These are phyloP conservation scores for Tieghemiomyces parasiticus DNA, from an alignment of 192 early-diverging fungal species.

Conservation along the genomic window DNA sequence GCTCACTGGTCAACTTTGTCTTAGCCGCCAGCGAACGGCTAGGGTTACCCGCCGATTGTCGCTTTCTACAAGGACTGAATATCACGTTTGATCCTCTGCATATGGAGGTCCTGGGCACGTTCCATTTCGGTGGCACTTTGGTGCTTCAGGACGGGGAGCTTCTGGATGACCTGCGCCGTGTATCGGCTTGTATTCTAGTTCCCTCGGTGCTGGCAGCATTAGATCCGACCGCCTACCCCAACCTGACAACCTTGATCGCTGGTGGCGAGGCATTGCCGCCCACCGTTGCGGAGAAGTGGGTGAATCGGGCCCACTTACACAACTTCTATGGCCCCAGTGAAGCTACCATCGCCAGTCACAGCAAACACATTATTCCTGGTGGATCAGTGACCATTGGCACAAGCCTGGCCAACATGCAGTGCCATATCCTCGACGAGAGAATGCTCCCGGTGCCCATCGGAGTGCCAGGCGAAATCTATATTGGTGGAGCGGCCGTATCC, in stretches of 20 bases:
- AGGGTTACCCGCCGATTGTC: background rate
- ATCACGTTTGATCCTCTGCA: background rate
- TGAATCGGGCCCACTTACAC: background rate
- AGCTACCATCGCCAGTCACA: conserved; percentile 6
- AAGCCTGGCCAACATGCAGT: conserved; percentile 9
- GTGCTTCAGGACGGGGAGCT: background rate
- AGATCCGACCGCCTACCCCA: background rate
- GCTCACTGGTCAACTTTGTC: background rate
- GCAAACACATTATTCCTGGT: background rate
- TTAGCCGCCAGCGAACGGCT: background rate
- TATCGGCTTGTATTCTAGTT: too few species aligned
- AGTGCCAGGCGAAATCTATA: conserved; percentile 20
- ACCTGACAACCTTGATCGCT: background rate
- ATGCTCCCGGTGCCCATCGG: conserved; percentile 17
- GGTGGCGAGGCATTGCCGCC: background rate
- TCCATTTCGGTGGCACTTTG: background rate
- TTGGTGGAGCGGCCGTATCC: conserved; percentile 17
- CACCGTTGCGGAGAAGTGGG: background rate
- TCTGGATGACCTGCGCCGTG: background rate
- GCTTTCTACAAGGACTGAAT: background rate
- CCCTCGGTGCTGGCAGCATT: background rate
- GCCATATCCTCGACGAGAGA: conserved; percentile 19
- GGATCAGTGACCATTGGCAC: conserved; percentile 15
- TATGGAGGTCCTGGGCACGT: background rate
- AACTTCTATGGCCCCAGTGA: conserved; percentile 5